A percentile compares a stretch with the other conserved stretches of the same genome.
These are phyloP conservation scores for Oropetium thomaeum DNA, from an alignment of 176 grass and related monocot species.

Conservation along the genomic window DNA sequence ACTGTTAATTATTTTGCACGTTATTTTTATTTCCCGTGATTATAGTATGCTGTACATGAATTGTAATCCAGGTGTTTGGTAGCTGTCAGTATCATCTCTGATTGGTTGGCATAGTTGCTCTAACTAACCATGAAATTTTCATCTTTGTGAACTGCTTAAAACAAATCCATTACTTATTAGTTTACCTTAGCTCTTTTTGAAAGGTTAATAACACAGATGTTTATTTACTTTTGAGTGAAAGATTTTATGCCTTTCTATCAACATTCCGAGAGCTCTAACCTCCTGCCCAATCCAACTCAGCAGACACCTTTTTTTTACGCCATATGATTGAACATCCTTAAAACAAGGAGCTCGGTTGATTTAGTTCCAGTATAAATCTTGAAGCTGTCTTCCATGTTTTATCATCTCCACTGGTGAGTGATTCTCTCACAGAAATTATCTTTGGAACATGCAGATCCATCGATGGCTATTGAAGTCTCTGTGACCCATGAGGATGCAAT, in stretches of 20 bases:
- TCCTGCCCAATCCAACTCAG: neutral
- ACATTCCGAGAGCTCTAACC: neutral
- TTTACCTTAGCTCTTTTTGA: neutral
- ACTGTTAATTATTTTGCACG: constrained; percentile 31
- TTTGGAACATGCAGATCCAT: constrained; percentile 37
- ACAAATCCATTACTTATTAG: neutral
- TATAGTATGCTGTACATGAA: constrained; percentile 1
- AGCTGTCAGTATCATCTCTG: neutral
- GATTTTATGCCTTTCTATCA: neutral
- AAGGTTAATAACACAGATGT: neutral
- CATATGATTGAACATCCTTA: neutral
- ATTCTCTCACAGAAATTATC: neutral
- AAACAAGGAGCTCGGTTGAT: no score
- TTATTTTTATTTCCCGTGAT: neutral
- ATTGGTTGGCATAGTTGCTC: neutral
- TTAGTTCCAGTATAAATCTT: neutral
- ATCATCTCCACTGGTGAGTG: neutral
- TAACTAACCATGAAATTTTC: neutral
- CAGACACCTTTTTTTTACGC: neutral
- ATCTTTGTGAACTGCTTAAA: neutral
- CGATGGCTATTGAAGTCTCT: constrained; percentile 10
- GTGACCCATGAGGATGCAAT: constrained; percentile 31
- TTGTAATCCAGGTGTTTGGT: neutral
- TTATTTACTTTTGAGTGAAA: neutral
- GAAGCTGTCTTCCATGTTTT: neutral